A percentile compares a stretch with the other conserved stretches of the same genome.
phyloP scores from a whole-genome alignment of 1,284 basidiomycete genomes.

The Boletus smithii region DNA sequence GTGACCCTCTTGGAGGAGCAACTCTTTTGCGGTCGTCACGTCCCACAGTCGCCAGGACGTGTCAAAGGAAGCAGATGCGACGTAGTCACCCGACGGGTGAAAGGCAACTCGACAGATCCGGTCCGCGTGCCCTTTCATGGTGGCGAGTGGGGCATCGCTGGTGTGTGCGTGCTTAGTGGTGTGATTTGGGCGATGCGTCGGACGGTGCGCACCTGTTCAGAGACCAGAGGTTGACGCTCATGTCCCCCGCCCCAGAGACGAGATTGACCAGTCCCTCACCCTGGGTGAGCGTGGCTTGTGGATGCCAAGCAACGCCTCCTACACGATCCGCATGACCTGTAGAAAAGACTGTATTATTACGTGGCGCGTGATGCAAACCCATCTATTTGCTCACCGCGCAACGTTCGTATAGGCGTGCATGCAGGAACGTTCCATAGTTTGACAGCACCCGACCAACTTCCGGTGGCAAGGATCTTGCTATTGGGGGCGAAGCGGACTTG shows the following conservation, averaged over 20 bases:
- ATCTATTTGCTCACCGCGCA: conserved; percentile 54
- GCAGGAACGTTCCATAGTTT: conserved; percentile 95
- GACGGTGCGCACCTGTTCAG: conserved; percentile 60
- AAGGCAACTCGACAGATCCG: conserved; percentile 93
- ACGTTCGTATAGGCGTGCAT: conserved; percentile 71
- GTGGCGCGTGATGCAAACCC: background rate
- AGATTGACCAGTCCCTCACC: conserved; percentile 73
- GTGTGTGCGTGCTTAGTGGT: conserved; percentile 53
- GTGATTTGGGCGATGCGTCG: conserved; percentile 1
- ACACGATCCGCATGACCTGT: conserved; percentile 87
- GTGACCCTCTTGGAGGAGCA: conserved; percentile 94
- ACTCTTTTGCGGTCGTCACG: conserved; percentile 73
- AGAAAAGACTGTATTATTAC: conserved; percentile 10
- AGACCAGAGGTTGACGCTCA: conserved; percentile 86
- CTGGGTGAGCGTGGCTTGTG: conserved; percentile 83
- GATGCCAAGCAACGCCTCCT: conserved; percentile 97
- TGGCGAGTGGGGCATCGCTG: conserved; percentile 59
- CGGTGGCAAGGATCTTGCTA: conserved; percentile 83
- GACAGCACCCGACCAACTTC: conserved; percentile 92
- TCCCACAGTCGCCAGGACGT: conserved; percentile 99
- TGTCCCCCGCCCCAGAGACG: conserved; percentile 89
- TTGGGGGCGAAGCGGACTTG: conserved; percentile 95
- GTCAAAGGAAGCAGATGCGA: conserved; percentile 95
- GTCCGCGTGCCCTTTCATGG: conserved; percentile 84
- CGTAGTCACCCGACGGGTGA: conserved; percentile 91